Evolutionary conservation across 164 flowering plant genomes (phyloP).

Genomic region (Tetracentron sinense): DNA sequence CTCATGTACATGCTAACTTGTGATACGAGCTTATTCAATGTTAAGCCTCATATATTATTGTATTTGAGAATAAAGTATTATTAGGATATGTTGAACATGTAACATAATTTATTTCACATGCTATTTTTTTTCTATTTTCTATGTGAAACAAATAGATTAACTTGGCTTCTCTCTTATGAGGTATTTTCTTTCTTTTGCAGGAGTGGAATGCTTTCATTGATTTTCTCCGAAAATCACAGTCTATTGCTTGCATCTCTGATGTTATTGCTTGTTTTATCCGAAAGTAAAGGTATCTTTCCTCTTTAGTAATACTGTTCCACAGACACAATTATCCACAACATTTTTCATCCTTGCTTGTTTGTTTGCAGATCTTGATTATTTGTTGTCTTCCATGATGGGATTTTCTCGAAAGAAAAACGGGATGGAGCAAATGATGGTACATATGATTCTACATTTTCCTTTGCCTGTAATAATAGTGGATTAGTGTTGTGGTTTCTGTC

Average conservation of each 20-base stretch:
- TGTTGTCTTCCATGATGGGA: slow-evolving; percentile 31
- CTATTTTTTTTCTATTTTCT: neutral
- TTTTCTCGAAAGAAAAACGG: slow-evolving; percentile 14
- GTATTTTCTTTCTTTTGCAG: slow-evolving; percentile 31
- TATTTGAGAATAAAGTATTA: too few relatives aligned
- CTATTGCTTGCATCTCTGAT: slow-evolving; percentile 39
- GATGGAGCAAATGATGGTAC: slow-evolving; percentile 21
- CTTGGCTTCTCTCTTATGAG: neutral
- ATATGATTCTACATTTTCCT: neutral
- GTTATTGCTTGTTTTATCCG: slow-evolving; percentile 45
- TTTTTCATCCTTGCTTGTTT: slow-evolving; percentile 1
- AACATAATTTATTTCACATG: neutral
- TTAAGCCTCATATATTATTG: too few relatives aligned
- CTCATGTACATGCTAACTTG: too few relatives aligned
- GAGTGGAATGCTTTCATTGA: slow-evolving; percentile 30
- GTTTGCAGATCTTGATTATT: slow-evolving; percentile 39
- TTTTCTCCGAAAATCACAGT: slow-evolving; percentile 37
- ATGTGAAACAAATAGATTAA: neutral
- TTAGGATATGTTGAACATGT: too few relatives aligned
- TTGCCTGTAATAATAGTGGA: neutral
- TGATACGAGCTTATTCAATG: too few relatives aligned
- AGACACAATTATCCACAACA: neutral
- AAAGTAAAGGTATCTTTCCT: slow-evolving; percentile 45
- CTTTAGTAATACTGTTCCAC: neutral
- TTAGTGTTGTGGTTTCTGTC: neutral